Evolutionary conservation across 306 rosid species (phyloP), one percentile per base, ranked within the genome.

Genomic region (Adenanthera pavonina): DNA sequence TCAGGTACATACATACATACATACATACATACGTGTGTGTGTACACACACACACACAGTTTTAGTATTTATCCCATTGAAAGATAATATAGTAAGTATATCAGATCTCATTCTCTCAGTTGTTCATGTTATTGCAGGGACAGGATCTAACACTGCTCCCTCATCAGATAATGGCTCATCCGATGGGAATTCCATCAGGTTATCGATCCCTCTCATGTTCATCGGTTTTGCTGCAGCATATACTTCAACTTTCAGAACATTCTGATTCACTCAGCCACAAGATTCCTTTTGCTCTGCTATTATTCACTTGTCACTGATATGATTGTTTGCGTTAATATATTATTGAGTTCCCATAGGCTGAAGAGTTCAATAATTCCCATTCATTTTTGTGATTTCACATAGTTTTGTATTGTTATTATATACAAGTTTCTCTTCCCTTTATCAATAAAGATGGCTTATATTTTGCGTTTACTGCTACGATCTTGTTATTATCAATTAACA

Each of bases 91-190:
- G 75, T 2, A 43, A n/a, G 38, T 41, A n/a, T 47, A 67, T 66
- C 11, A 5, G 43, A 40, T 19, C 71, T 68, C 0, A 38, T 51
- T 38, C 49, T 44, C 74, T 41, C 7, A 4, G 2, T 59, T 60
- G 57, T 48, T 8, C 60, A 16, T 14, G 17, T 13, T 15, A 51
- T 41, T 52, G 85, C 85, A 94, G 96, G 94, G 76, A 46, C 82
- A 0, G 93, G 94, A 74, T 84, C 95, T 13, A 88, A 78, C 70
- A 85, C 78, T 53, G 88, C 85, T 16, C 97, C 98, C 47, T 35
- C 95, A 9, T 60, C 89, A 30, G 87, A 78, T 3, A 80, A 64
- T 30, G 87, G 83, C 72, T 56, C 92, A 0, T 94, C 97, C 9
- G 56, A 70, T 0, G 97, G 90, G 79, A 90, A 85, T 71, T 83